phyloP scores from a whole-genome alignment of 1,284 basidiomycete genomes.

The Ustilago lituana region DNA sequence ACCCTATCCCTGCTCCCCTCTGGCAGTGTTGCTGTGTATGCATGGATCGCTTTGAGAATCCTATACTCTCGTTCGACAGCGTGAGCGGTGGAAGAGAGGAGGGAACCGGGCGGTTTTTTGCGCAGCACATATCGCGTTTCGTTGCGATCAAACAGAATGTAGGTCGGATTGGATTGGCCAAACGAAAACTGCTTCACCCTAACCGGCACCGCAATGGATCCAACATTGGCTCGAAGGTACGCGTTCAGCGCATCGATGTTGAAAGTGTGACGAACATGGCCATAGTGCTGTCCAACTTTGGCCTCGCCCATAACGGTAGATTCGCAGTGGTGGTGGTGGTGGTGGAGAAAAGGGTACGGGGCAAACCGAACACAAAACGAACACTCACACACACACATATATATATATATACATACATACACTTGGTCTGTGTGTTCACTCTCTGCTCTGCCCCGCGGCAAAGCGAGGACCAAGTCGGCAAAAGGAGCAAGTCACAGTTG shows the following conservation, averaged over 20 bases:
- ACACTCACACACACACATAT: too few species aligned
- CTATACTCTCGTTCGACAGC: conserved; percentile 91
- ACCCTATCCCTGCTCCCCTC: conserved; percentile 69
- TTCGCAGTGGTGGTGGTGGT: too few species aligned
- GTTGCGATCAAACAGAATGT: conserved; percentile 75
- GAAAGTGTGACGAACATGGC: conserved; percentile 52
- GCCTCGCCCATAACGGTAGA: conserved; percentile 2
- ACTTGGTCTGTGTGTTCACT: conserved; percentile 10
- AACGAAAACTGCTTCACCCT: conserved; percentile 87
- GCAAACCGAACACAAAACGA: too few species aligned
- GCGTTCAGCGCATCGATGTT: conserved; percentile 50
- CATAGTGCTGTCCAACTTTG: conserved; percentile 53
- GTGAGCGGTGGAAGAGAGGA: conserved; percentile 88
- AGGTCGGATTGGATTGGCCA: conserved; percentile 85
- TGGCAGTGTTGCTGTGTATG: conserved; percentile 32
- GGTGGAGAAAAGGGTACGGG: too few species aligned
- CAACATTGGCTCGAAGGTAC: conserved; percentile 75
- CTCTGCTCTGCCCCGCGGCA: too few species aligned
- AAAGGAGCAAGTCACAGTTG: too few species aligned
- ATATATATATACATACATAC: too few species aligned
- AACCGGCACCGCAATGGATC: conserved; percentile 75
- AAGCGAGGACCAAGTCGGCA: too few species aligned
- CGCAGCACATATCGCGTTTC: conserved; percentile 82
- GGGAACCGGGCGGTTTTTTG: conserved; percentile 88
- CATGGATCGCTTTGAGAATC: conserved; percentile 74